A percentile compares a stretch with the other conserved stretches of the same genome.
These are phyloP conservation scores for Poa pratensis DNA, from an alignment of 176 grass and related monocot genomes.

Conservation along the genomic window DNA sequence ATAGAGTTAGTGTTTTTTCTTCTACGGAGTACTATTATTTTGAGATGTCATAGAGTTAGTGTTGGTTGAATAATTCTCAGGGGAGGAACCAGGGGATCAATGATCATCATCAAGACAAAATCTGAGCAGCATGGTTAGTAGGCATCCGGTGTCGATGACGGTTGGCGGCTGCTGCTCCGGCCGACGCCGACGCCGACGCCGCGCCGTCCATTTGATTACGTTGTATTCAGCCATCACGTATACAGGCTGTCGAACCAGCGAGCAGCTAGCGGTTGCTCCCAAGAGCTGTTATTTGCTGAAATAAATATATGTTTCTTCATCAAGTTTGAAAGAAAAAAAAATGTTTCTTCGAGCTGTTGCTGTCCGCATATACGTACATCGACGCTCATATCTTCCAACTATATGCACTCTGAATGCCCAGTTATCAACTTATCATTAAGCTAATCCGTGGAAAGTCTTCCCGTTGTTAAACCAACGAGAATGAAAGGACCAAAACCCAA, in stretches of 20 bases:
- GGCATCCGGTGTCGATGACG: background rate
- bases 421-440: no score
- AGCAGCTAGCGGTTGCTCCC: background rate
- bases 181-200: background rate
- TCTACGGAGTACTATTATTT: no score
- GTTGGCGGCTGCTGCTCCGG: background rate
- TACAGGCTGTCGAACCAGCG: background rate
- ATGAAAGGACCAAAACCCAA: background rate
- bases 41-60: background rate
- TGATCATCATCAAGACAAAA: background rate
- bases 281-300: background rate
- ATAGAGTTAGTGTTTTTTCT: no score
- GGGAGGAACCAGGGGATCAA: background rate
- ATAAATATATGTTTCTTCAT: background rate
- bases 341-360: background rate
- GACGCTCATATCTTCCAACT: no score
- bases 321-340: background rate
- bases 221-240: constrained; percentile 6
- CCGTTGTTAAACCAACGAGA: background rate
- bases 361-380: background rate
- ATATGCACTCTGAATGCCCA: no score
- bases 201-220: background rate
- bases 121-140: background rate
- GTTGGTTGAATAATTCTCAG: background rate
- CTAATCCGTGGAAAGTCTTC: no score